Base-by-base conservation (phyloP, 2,329 filamentous ascomycete genomes). In the Ilyonectria robusta region DNA sequence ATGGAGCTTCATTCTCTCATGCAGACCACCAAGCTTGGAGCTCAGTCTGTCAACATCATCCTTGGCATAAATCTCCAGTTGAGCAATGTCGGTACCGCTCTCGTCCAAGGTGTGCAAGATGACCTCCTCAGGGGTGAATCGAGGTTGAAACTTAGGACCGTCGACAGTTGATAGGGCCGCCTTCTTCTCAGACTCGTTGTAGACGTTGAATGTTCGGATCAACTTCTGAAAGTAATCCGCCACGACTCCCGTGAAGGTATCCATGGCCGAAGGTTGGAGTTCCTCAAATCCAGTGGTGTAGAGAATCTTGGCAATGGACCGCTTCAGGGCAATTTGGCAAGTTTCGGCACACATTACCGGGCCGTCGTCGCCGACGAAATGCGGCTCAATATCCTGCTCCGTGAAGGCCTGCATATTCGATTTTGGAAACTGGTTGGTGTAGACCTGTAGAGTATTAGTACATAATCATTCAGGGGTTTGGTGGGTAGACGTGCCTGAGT, bases 201-300 rank as follows among this genome's bases (percentile, higher is more conserved):
- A 99, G 31, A 92, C 86, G 71, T 92, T 94, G 75, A 98, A 89
- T 0, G 93, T 94, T 66, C 88, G 88, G 17, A 92, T 90, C 10
- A 99, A 85, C 78, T 97, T 97, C 65, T 90, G 87, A 76, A 99
- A 97, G 78, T 95, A 99, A 74, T 97, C 93, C 3, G 91, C 91
- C 0, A 95, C 94, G 59, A 98, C 89, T 74, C 97, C 94, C 0
- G 96, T 97, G 42, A 97, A 89, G 0, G 93, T 89, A 73, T 99
- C 96, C 33, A 99, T 85, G 31, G 96, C 95, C 46, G 95, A 97
- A 15, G 96, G 96, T 78, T 99, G 96, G 69, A 97, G 93, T 78
- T 99, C 96, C 81, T 99, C 96, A 71, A 98, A 99, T 0, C 96
- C 96, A 46, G 94, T 93, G 78, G 97, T 94, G 77, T 98, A 99